These are phyloP conservation scores for Ogataea sp. DNA, from an alignment of 805 yeast species.

Conservation along the genomic window DNA sequence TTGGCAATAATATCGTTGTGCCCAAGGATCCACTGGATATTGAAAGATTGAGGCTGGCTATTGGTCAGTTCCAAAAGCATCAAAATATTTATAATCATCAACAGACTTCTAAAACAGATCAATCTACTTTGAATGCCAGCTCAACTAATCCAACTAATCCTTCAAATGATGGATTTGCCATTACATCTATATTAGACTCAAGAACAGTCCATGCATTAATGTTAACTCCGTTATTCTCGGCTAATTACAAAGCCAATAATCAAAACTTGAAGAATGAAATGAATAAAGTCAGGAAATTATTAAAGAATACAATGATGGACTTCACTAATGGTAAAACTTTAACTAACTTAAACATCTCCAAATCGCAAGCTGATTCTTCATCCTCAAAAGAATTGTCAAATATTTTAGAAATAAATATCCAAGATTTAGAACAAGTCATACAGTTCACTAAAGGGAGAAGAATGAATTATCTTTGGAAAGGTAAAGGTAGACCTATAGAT, in stretches of 20 bases:
- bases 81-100: conserved; percentile 6
- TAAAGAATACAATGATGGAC: conserved; percentile 28
- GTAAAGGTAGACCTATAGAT: conserved; percentile 36
- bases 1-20: conserved; percentile 44
- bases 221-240: conserved; percentile 12
- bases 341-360: conserved; percentile 18
- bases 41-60: conserved; percentile 55
- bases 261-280: conserved; percentile 27
- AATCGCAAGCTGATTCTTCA: conserved; percentile 8
- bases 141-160: too few species aligned
- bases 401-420: conserved; percentile 14
- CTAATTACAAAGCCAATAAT: conserved; percentile 24
- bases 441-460: conserved; percentile 21
- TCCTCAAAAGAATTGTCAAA: conserved; percentile 10
- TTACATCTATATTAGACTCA: conserved; percentile 7
- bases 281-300: conserved; percentile 25
- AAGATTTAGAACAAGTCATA: conserved; percentile 19
- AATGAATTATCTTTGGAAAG: conserved; percentile 38
- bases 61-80: conserved; percentile 67
- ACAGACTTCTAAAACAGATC: conserved; percentile 3
- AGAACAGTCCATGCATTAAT: conserved; percentile 17
- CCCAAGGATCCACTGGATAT: conserved; percentile 83
- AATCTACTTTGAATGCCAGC: conserved; percentile 7
- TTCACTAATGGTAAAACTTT: conserved; percentile 28
- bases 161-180: background rate